phyloP scores from a whole-genome alignment of 495 filamentous ascomycete species.

The Tuber aestivum region DNA sequence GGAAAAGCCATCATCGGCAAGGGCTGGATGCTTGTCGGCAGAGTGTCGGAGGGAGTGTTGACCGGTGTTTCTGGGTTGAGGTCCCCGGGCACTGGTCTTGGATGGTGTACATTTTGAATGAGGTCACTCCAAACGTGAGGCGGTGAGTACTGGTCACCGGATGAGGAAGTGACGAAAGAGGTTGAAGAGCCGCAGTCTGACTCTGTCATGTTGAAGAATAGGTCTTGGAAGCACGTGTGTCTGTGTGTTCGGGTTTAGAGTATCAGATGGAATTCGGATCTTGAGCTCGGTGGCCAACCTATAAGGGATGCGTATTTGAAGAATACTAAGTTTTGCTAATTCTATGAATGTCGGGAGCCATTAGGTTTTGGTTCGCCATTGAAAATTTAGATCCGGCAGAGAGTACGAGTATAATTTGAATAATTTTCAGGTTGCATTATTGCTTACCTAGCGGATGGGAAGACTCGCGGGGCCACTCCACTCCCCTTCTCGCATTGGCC shows the following conservation, averaged over 20 bases:
- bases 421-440: background rate
- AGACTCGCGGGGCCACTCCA: background rate
- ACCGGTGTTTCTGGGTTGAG: background rate
- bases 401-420: background rate
- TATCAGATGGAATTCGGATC: background rate
- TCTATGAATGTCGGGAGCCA: background rate
- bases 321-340: background rate
- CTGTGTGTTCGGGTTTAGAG: background rate
- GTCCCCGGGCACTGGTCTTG: background rate
- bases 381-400: background rate
- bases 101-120: background rate
- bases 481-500: background rate
- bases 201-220: background rate
- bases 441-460: background rate
- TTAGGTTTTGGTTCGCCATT: background rate
- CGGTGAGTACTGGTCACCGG: background rate
- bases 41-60: background rate
- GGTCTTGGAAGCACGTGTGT: background rate
- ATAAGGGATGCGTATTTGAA: background rate
- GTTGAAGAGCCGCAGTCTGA: background rate
- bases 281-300: background rate
- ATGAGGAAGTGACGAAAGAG: background rate
- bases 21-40: background rate
- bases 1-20: background rate
- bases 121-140: background rate